These are phyloP conservation scores for Neurospora sp. DNA, from an alignment of 2,329 filamentous ascomycete genomes.

Conservation along the genomic window DNA sequence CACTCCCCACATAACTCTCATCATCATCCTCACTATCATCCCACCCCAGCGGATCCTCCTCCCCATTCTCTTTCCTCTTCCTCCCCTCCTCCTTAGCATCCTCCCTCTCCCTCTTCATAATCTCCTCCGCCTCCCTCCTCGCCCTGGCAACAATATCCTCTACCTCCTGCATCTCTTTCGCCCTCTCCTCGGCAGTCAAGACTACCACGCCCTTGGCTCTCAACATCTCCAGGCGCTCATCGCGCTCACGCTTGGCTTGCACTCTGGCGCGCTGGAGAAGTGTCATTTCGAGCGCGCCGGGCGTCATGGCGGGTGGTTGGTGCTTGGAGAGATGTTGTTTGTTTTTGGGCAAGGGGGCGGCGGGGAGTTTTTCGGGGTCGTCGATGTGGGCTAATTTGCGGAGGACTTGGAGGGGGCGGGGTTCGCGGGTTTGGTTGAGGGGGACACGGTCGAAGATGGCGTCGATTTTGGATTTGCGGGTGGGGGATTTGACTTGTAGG, in stretches of 20 bases:
- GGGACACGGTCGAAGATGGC: constrained; percentile 63
- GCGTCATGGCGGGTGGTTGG: constrained; percentile 46
- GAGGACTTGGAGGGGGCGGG: constrained; percentile 55
- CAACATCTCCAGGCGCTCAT: constrained; percentile 66
- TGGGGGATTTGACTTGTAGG: constrained; percentile 47
- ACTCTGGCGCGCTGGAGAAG: constrained; percentile 64
- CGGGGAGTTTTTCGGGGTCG: constrained; percentile 46
- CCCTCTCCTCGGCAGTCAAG: constrained; percentile 78
- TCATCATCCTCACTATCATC: constrained; percentile 47
- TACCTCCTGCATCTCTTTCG: constrained; percentile 69
- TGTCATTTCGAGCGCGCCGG: constrained; percentile 55
- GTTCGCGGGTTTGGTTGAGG: constrained; percentile 50
- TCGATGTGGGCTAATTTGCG: constrained; percentile 64
- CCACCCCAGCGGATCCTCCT: constrained; percentile 42
- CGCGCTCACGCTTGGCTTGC: constrained; percentile 69
- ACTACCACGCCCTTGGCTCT: constrained; percentile 71
- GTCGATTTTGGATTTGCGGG: constrained; percentile 41
- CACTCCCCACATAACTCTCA: not conserved
- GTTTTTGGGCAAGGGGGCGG: constrained; percentile 23
- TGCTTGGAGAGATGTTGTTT: constrained; percentile 2
- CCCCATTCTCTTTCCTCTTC: constrained; percentile 30
- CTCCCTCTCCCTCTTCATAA: constrained; percentile 67
- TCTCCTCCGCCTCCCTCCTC: constrained; percentile 65
- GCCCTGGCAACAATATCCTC: constrained; percentile 85
- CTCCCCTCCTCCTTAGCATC: constrained; percentile 56